phyloP scores from a whole-genome alignment of 108 stramenopile genomes.

The Nannochloropsis salina region DNA sequence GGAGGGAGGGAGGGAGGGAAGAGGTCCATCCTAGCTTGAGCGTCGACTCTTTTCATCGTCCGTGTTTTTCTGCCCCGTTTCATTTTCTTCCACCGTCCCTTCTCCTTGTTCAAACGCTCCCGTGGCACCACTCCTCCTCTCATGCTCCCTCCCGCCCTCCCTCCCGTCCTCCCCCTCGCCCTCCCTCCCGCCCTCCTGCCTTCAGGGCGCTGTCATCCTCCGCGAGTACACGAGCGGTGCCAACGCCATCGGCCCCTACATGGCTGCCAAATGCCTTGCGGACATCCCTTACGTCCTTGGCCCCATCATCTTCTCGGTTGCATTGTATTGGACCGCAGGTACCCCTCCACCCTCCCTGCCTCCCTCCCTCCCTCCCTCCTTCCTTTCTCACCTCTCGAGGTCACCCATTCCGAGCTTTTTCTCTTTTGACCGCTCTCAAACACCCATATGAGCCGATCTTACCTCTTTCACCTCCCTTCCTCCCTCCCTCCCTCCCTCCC shows the following conservation, averaged over 20 bases:
- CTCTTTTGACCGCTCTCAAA: neutral
- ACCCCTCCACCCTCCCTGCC: neutral
- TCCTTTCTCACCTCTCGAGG: neutral
- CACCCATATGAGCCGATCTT: no score
- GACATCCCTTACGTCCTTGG: neutral
- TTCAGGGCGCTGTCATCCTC: neutral
- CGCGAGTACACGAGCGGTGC: neutral
- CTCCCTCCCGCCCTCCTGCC: neutral
- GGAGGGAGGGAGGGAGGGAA: neutral
- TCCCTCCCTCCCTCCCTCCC: conserved; percentile 10
- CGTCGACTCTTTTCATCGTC: no score
- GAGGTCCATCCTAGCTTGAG: no score
- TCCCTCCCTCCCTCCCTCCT: conserved; percentile 2
- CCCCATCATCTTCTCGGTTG: neutral
- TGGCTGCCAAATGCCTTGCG: neutral
- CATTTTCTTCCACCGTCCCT: no score
- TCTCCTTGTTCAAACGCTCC: no score
- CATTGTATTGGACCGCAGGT: neutral
- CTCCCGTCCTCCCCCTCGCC: neutral
- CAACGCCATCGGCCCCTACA: neutral
- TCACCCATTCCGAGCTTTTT: no score
- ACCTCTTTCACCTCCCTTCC: no score
- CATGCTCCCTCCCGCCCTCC: neutral
- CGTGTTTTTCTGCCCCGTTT: no score
- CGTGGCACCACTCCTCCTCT: neutral